A percentile compares a stretch with the other conserved stretches of the same genome.
phyloP scores from a whole-genome alignment of 805 yeast genomes.

The Candida rishiriensis region DNA sequence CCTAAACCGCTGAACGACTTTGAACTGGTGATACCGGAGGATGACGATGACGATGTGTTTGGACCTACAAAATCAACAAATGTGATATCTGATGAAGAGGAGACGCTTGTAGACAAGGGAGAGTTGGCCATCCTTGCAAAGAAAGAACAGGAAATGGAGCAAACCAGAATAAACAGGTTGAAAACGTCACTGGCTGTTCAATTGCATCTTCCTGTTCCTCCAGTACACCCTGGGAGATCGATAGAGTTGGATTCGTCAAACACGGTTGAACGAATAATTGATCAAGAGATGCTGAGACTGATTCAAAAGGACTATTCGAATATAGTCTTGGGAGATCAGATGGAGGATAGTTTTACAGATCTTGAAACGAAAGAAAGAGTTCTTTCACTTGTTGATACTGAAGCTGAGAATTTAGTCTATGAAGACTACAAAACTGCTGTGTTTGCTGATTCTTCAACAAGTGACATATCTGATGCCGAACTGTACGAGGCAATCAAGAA shows the following conservation, averaged over 20 bases:
- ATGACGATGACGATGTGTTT: conserved; percentile 15
- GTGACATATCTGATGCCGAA: conserved; percentile 5
- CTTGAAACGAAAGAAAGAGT: neutral
- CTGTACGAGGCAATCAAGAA: conserved; percentile 10
- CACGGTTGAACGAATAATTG: neutral
- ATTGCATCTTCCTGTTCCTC: neutral
- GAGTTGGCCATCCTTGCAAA: neutral
- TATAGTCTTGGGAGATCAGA: neutral
- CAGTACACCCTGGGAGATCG: neutral
- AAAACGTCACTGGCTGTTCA: neutral
- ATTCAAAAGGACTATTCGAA: neutral
- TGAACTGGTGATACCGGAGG: conserved; percentile 35
- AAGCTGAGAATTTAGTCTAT: neutral
- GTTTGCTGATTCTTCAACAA: conserved; percentile 8
- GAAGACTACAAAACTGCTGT: conserved; percentile 7
- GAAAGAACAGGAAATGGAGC: neutral
- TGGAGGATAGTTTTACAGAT: neutral
- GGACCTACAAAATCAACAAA: neutral
- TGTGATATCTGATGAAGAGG: conserved; percentile 24
- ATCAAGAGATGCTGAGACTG: conserved; percentile 6
- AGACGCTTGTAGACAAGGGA: conserved; percentile 38
- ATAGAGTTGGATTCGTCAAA: too few species aligned
- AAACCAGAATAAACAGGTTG: neutral
- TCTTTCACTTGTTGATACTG: conserved; percentile 1
- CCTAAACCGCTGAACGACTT: conserved; percentile 36